Evolutionary conservation across 2,329 filamentous ascomycete genomes (phyloP).

Genomic region (Claviceps sp.): DNA sequence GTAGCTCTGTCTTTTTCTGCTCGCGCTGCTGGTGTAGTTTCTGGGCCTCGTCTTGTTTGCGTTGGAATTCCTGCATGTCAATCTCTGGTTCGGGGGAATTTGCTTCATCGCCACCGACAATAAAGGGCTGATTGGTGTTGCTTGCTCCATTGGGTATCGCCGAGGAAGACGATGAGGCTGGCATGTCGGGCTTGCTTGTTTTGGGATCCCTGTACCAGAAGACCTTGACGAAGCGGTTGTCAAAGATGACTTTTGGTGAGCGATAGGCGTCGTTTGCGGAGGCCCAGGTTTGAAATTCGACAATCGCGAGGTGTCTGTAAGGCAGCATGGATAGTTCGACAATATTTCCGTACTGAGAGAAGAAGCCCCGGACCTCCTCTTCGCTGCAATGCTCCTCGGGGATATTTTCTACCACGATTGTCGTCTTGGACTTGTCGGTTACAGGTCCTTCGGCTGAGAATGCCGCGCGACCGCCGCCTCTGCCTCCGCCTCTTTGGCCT

Average conservation of each 20-base stretch:
- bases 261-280: slow-evolving; percentile 57
- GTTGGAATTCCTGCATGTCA: slow-evolving; percentile 55
- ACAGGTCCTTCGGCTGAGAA: slow-evolving; percentile 54
- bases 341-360: slow-evolving; percentile 57
- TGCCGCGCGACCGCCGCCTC: slow-evolving; percentile 31
- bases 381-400: slow-evolving; percentile 58
- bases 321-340: slow-evolving; percentile 50
- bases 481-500: slow-evolving; percentile 22
- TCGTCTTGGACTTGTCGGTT: slow-evolving; percentile 47
- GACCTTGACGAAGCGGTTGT: slow-evolving; percentile 76
- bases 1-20: slow-evolving; percentile 48
- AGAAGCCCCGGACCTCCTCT: slow-evolving; percentile 52
- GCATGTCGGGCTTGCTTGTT: slow-evolving; percentile 23
- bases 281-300: slow-evolving; percentile 55
- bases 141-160: slow-evolving; percentile 16
- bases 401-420: slow-evolving; percentile 66
- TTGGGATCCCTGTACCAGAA: slow-evolving; percentile 55
- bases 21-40: slow-evolving; percentile 52
- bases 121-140: neutral
- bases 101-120: slow-evolving; percentile 15
- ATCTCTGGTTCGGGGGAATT: slow-evolving; percentile 30
- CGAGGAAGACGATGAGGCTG: slow-evolving; percentile 6
- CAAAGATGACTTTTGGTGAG: slow-evolving; percentile 69
- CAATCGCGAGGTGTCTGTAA: slow-evolving; percentile 52
- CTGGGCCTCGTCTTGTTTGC: slow-evolving; percentile 60